Percentiles rank a stretch among this genome's conserved stretches.
Evolutionary conservation across 31 red algal species (phyloP).

Genomic region (Asparagopsis taxiformis): DNA sequence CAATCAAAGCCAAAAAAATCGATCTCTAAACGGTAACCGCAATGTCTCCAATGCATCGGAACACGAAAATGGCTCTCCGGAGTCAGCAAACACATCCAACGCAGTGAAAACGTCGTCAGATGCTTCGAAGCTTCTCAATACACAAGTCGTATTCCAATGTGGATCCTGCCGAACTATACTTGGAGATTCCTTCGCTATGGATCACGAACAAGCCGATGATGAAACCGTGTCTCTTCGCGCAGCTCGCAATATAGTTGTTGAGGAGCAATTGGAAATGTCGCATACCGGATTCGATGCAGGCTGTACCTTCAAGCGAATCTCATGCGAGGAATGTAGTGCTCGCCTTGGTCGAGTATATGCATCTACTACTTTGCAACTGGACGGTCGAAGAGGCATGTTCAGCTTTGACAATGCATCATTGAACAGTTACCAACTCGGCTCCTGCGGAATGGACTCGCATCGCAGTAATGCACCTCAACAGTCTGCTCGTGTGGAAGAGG

Average conservation of each 20-base stretch:
- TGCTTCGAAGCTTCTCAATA: too few relatives aligned
- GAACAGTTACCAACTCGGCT: conserved; percentile 20
- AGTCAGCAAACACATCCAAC: too few relatives aligned
- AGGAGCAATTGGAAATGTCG: conserved; percentile 4
- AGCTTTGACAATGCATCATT: conserved; percentile 25
- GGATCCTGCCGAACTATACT: conserved; percentile 3
- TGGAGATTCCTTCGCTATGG: not conserved
- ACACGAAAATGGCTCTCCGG: too few relatives aligned
- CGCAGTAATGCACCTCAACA: not conserved
- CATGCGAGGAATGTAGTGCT: conserved; percentile 21
- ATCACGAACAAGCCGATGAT: not conserved
- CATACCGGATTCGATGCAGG: conserved; percentile 38
- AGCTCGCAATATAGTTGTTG: conserved; percentile 5
- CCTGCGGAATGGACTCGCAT: not conserved
- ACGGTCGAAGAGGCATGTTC: conserved; percentile 22
- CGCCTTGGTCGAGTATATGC: conserved; percentile 33
- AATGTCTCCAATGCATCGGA: too few relatives aligned
- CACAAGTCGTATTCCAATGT: conserved; percentile 30
- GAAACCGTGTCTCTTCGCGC: conserved; percentile 10
- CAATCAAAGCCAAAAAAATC: too few relatives aligned
- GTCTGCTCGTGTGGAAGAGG: not conserved
- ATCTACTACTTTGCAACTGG: conserved; percentile 28
- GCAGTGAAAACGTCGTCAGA: too few relatives aligned
- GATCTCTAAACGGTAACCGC: too few relatives aligned
- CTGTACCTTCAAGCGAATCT: conserved; percentile 27